Percentiles rank a stretch among this genome's conserved stretches.
phyloP scores from a whole-genome alignment of 2,329 filamentous ascomycete species.

The Fusarium odoratissimum region DNA sequence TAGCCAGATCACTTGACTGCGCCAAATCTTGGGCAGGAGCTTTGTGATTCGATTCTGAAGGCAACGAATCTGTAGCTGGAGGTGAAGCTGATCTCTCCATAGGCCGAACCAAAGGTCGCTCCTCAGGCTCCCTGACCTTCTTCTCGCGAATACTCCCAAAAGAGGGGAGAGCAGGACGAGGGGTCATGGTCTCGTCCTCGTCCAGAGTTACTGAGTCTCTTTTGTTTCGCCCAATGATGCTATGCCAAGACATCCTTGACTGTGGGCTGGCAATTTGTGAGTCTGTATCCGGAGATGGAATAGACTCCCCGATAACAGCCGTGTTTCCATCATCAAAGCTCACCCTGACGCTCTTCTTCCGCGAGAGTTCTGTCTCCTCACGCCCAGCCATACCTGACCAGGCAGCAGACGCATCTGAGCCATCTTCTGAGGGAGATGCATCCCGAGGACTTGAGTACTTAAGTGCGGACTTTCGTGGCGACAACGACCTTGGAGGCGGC shows the following conservation, averaged over 20 bases:
- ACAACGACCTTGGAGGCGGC: conserved; percentile 76
- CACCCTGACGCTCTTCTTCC: conserved; percentile 76
- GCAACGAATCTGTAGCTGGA: conserved; percentile 7
- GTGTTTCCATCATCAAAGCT: conserved; percentile 81
- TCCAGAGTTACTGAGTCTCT: conserved; percentile 61
- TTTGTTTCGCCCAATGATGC: conserved; percentile 58
- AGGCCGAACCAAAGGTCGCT: conserved; percentile 69
- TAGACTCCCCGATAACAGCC: conserved; percentile 63
- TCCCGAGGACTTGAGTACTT: conserved; percentile 70
- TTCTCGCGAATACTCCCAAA: conserved; percentile 80
- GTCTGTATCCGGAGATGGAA: conserved; percentile 51
- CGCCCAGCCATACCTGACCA: conserved; percentile 40
- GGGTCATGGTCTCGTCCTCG: conserved; percentile 78
- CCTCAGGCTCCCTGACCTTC: conserved; percentile 64
- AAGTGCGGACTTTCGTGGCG: conserved; percentile 81
- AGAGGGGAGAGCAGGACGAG: conserved; percentile 77
- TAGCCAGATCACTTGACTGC: conserved; percentile 68
- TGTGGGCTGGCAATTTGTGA: conserved; percentile 52
- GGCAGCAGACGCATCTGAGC: conserved; percentile 57
- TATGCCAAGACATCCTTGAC: conserved; percentile 63
- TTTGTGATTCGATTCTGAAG: conserved; percentile 46
- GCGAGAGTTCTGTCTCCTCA: conserved; percentile 54
- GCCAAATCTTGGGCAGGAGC: conserved; percentile 49
- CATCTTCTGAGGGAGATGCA: conserved; percentile 62
- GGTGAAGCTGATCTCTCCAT: conserved; percentile 52